phyloP scores from a whole-genome alignment of 768 basidiomycete species.

The Ramaria rubella region DNA sequence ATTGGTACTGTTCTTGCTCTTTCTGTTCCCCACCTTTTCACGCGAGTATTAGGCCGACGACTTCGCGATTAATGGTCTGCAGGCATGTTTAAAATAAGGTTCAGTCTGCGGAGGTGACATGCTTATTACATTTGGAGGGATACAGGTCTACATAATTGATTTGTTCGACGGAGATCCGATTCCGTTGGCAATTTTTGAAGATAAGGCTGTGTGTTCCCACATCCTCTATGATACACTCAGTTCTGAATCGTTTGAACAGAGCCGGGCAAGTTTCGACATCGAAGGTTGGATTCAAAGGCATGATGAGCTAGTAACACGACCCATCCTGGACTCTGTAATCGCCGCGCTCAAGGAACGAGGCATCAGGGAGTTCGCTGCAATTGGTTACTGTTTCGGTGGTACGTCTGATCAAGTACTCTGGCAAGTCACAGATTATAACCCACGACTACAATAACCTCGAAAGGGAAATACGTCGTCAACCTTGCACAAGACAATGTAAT shows the following conservation, averaged over 20 bases:
- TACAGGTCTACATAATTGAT: conserved; percentile 6
- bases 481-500: conserved; percentile 12
- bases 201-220: background rate
- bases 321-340: conserved; percentile 8
- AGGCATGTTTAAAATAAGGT: background rate
- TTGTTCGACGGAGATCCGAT: conserved; percentile 10
- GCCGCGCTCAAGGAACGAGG: conserved; percentile 8
- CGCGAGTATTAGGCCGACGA: conserved; percentile 6
- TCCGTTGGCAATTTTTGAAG: background rate
- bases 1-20: too few species aligned
- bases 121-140: background rate
- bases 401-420: background rate
- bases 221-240: background rate
- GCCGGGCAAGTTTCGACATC: conserved; percentile 3
- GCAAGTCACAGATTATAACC: background rate
- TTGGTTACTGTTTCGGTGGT: conserved; percentile 9
- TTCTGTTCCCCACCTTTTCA: too few species aligned
- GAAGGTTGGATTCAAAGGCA: conserved; percentile 5
- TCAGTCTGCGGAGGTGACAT: background rate
- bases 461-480: conserved; percentile 10
- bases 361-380: conserved; percentile 9
- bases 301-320: background rate
- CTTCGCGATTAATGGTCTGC: conserved; percentile 11
- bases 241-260: background rate
- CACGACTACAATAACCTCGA: background rate